These are phyloP conservation scores for Ulota crispa DNA, from an alignment of 225 moss, liverwort and hornwort species.

Conservation along the genomic window DNA sequence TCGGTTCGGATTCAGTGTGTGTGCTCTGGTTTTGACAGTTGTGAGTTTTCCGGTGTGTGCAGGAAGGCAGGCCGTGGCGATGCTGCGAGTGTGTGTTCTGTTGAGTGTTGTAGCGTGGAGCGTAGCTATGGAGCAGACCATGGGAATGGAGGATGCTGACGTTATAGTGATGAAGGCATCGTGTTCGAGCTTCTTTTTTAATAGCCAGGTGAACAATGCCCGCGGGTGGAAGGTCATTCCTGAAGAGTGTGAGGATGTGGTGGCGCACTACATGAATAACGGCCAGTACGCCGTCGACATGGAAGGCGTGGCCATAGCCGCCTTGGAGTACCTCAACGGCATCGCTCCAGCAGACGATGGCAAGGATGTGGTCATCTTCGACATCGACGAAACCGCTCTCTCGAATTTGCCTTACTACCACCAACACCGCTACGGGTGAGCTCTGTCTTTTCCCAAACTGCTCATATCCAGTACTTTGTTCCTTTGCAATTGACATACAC, in stretches of 20 bases:
- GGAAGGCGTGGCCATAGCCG: conserved; percentile 49
- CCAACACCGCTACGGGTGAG: conserved; percentile 79
- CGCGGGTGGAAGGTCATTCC: conserved; percentile 80
- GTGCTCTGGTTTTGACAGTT: background rate
- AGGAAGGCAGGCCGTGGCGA: conserved; percentile 26
- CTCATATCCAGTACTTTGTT: background rate
- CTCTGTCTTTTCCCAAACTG: background rate
- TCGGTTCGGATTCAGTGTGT: background rate
- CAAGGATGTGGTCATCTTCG: conserved; percentile 85
- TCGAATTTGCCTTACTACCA: conserved; percentile 87
- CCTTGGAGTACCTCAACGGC: conserved; percentile 30
- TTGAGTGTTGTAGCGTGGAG: conserved; percentile 31
- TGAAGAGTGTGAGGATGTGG: conserved; percentile 64
- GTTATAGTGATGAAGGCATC: conserved; percentile 41
- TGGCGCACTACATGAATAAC: conserved; percentile 76
- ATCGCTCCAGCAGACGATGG: conserved; percentile 51
- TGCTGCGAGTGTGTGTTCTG: conserved; percentile 22
- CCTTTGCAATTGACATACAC: background rate
- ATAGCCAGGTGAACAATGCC: conserved; percentile 61
- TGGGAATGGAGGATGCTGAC: conserved; percentile 38
- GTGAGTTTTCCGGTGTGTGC: background rate
- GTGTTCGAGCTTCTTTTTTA: conserved; percentile 61
- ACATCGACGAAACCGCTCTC: conserved; percentile 91
- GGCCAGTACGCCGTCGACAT: conserved; percentile 73
- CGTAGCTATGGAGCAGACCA: conserved; percentile 33